Conservation (phyloP, 768 basidiomycete species). For the Royoungia palumana region DNA sequence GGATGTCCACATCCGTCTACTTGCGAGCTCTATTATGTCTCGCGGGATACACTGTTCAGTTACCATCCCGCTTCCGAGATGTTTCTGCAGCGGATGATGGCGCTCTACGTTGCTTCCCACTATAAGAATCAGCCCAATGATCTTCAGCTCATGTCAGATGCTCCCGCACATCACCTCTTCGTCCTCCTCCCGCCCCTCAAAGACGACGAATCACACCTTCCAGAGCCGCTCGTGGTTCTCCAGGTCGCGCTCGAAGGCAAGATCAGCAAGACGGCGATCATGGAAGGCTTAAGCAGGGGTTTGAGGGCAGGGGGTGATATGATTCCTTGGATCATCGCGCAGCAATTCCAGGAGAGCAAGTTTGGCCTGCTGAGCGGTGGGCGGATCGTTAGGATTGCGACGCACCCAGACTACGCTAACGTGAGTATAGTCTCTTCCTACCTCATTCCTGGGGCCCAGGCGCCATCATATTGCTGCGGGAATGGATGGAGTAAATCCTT, state of each 20-base stretch:
- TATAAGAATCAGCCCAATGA: slow-evolving; percentile 99
- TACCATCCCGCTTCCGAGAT: slow-evolving; percentile 97
- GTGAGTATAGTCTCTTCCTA: slow-evolving; percentile 43
- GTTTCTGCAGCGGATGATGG: slow-evolving; percentile 98
- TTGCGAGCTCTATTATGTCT: slow-evolving; percentile 95
- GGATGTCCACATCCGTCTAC: slow-evolving; percentile 94
- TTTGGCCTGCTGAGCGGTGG: slow-evolving; percentile 92
- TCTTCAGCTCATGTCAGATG: slow-evolving; percentile 94
- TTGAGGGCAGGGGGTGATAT: slow-evolving; percentile 89
- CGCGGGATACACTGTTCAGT: slow-evolving; percentile 93
- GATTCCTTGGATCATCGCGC: slow-evolving; percentile 95
- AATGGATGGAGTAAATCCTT: not conserved
- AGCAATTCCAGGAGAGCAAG: slow-evolving; percentile 93
- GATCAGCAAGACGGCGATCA: slow-evolving; percentile 78
- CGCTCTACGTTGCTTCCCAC: slow-evolving; percentile 93
- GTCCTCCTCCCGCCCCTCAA: slow-evolving; percentile 91
- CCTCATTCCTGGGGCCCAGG: not conserved
- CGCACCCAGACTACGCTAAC: slow-evolving; percentile 91
- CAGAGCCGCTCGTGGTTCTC: slow-evolving; percentile 92
- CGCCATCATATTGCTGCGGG: not conserved
- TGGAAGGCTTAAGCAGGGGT: slow-evolving; percentile 84
- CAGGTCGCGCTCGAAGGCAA: slow-evolving; percentile 96
- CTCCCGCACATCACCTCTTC: slow-evolving; percentile 95
- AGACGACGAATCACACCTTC: slow-evolving; percentile 85
- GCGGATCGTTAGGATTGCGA: slow-evolving; percentile 87